Evolutionary conservation across 163 green algal species (phyloP).

Genomic region (Scenedesmus sp.): DNA sequence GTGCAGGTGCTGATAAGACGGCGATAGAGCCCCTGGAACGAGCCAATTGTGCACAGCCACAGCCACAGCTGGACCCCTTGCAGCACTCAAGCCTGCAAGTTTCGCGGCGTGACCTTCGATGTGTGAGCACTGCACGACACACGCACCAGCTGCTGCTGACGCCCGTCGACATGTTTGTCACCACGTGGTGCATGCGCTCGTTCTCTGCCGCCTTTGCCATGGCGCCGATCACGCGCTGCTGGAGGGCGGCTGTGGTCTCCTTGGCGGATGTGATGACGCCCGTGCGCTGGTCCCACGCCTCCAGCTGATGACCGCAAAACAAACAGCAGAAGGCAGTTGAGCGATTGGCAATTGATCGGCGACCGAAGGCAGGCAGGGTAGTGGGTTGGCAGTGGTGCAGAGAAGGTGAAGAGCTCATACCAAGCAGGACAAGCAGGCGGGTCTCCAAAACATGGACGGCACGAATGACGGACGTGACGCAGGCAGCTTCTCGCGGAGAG

Average conservation of each 20-base stretch:
- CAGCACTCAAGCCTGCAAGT: neutral
- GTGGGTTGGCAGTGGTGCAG: too few relatives aligned
- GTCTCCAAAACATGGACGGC: too few relatives aligned
- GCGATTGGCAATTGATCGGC: too few relatives aligned
- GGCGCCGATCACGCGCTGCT: slow-evolving; percentile 17
- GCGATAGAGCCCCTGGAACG: too few relatives aligned
- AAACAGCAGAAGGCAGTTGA: too few relatives aligned
- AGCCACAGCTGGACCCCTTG: neutral
- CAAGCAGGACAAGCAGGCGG: too few relatives aligned
- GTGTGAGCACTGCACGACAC: neutral
- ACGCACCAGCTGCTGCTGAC: slow-evolving; percentile 5
- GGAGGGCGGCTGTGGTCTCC: slow-evolving; percentile 11
- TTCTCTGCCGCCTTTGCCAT: slow-evolving; percentile 51
- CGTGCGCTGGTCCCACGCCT: slow-evolving; percentile 49
- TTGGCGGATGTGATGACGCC: slow-evolving; percentile 45
- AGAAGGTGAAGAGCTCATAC: too few relatives aligned
- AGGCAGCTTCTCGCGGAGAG: too few relatives aligned
- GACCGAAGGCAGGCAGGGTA: too few relatives aligned
- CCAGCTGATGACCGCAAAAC: neutral
- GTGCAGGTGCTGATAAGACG: too few relatives aligned
- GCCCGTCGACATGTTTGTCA: slow-evolving; percentile 23
- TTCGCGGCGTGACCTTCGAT: neutral
- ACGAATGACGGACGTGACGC: too few relatives aligned
- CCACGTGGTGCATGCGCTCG: slow-evolving; percentile 37
- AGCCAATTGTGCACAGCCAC: too few relatives aligned